Evolutionary conservation across 768 basidiomycete species (phyloP).

Genomic region (Leccinum incarnatum): DNA sequence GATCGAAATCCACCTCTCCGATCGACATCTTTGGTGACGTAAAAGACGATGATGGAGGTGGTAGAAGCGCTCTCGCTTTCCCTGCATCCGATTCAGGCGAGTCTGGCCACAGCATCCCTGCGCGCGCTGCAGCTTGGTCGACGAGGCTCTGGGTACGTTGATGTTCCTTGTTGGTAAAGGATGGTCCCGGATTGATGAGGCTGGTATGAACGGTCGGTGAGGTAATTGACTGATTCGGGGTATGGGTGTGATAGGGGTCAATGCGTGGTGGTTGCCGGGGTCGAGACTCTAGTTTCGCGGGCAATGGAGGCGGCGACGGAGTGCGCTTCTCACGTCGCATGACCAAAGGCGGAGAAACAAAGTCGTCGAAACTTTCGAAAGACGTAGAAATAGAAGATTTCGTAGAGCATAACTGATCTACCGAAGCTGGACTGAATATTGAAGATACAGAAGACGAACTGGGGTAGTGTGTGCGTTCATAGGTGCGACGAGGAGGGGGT

Average conservation of each 20-base stretch:
- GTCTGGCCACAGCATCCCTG: conserved; percentile 40
- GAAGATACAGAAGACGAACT: conserved; percentile 29
- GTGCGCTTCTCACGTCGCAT: conserved; percentile 30
- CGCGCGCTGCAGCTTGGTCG: conserved; percentile 51
- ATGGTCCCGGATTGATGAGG: conserved; percentile 15
- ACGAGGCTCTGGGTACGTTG: conserved; percentile 57
- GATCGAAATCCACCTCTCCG: conserved; percentile 12
- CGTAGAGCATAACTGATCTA: conserved; percentile 19
- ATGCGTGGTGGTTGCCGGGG: conserved; percentile 5
- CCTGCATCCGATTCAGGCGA: conserved; percentile 17
- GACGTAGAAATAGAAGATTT: conserved; percentile 26
- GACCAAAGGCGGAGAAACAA: conserved; percentile 35
- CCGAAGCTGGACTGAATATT: conserved; percentile 19
- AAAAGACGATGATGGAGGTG: conserved; percentile 21
- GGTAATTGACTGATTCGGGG: conserved; percentile 13
- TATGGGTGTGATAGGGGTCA: conserved; percentile 21
- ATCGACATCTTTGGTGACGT: conserved; percentile 1
- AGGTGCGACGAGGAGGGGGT: conserved; percentile 29
- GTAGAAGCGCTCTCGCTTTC: conserved; percentile 28
- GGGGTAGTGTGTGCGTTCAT: conserved; percentile 21
- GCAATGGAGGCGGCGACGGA: conserved; percentile 47
- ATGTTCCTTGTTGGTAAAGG: conserved; percentile 44
- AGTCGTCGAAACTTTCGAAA: conserved; percentile 49
- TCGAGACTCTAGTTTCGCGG: conserved; percentile 30
- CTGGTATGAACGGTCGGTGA: conserved; percentile 13